Evolutionary conservation across 257 asterid genomes (phyloP), one percentile per base, ranked within the genome.

Genomic region (Capsicum rhomboideum): DNA sequence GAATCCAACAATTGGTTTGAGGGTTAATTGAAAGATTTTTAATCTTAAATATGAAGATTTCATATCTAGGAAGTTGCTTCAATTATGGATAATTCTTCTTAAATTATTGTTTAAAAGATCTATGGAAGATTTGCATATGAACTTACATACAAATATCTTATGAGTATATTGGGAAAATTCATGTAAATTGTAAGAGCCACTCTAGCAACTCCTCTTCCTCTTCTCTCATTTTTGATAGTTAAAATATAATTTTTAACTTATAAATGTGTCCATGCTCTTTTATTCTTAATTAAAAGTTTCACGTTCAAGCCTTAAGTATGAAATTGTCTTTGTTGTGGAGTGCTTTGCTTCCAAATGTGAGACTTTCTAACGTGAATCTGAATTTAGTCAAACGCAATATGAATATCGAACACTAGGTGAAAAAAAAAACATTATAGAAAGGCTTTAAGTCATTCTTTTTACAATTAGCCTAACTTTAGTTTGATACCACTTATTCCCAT

Each of bases 311-410:
- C 0, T 61, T 61, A 8, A 28, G 11, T 23, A 10, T 61, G 9
- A 23, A 61, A 0, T 61, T 26, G 5, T 61, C 9, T 61, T 61
- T 61, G 9, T 12, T 23, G 4, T 11, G 20, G 0, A 23, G 9
- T 12, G 8, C 13, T 61, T 61, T 23, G 23, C 29, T 1, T 58
- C 0, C 12, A 23, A n/a, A 61, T 61, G 5, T 61, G 10, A 23
- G 18, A 61, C 5, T 6, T 28, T 13, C 7, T 0, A 0, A 28
- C 0, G 3, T 2, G 6, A 28, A 64, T 64, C 0, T 3, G 0
- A 14, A 28, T 64, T 14, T 64, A 28, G 0, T 64, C 0, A 0
- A 0, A 29, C 0, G 7, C 0, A 28, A 29, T 64, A 29, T 14
- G 3, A 1, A 26, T 61, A 59, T 1, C 7, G 2, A 1, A 13